A percentile compares a stretch with the other conserved stretches of the same genome.
These are phyloP conservation scores for Aspergillus diversus DNA, from an alignment of 495 filamentous ascomycete species.

Conservation along the genomic window DNA sequence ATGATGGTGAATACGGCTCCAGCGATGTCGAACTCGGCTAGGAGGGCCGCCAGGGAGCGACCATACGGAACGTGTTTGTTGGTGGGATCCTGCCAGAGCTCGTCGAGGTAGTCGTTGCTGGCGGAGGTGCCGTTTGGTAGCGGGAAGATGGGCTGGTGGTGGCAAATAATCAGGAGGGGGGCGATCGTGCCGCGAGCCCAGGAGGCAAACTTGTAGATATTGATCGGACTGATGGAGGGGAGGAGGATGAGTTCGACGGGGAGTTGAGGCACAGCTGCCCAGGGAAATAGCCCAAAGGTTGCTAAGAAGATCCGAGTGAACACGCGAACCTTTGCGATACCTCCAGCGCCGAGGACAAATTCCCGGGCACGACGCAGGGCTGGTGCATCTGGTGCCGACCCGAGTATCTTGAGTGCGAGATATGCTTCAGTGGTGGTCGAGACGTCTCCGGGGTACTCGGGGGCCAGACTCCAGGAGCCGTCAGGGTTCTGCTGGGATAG, in stretches of 20 bases:
- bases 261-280: conserved; percentile 42
- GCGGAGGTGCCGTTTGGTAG: conserved; percentile 36
- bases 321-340: conserved; percentile 41
- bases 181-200: conserved; percentile 44
- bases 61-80: conserved; percentile 36
- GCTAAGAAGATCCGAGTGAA: conserved; percentile 45
- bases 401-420: conserved; percentile 45
- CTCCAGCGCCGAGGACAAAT: conserved; percentile 37
- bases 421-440: conserved; percentile 45
- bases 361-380: conserved; percentile 30
- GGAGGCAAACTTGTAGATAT: conserved; percentile 39
- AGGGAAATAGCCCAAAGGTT: conserved; percentile 47
- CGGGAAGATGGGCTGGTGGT: conserved; percentile 40
- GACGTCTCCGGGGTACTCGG: conserved; percentile 38
- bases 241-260: conserved; percentile 46
- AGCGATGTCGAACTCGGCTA: conserved; percentile 23
- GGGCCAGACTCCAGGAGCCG: conserved; percentile 46
- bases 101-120: conserved; percentile 41
- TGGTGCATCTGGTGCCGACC: conserved; percentile 15
- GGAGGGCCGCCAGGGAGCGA: conserved; percentile 12
- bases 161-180: conserved; percentile 39
- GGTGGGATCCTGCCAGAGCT: conserved; percentile 38
- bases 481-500: conserved; percentile 37
- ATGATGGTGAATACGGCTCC: conserved; percentile 22
- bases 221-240: conserved; percentile 34